Percentiles rank a stretch among this genome's conserved stretches.
Evolutionary conservation across 495 filamentous ascomycete species (phyloP).

Genomic region (Aspergillus funiculosus): DNA sequence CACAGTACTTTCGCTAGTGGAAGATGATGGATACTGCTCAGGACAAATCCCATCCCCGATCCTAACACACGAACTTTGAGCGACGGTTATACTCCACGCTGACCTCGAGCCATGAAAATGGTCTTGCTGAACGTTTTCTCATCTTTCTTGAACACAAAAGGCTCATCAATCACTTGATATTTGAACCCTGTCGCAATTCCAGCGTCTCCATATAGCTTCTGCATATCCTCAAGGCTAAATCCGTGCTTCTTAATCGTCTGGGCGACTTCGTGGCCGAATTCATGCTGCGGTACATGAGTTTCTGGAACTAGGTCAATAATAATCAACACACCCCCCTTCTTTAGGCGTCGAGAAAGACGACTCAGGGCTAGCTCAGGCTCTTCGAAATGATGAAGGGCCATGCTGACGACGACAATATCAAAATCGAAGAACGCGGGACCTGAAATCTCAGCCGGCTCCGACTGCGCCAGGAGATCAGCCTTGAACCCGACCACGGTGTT

Average conservation of each 20-base stretch:
- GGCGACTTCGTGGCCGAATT: constrained; percentile 24
- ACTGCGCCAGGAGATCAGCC: constrained; percentile 50
- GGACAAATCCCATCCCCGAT: too few relatives aligned
- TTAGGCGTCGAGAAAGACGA: constrained; percentile 53
- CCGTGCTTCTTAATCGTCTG: constrained; percentile 53
- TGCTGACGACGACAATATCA: constrained; percentile 58
- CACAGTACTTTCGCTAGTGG: too few relatives aligned
- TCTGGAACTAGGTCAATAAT: constrained; percentile 58
- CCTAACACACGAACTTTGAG: too few relatives aligned
- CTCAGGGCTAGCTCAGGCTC: constrained; percentile 50
- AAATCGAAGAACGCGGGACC: constrained; percentile 51
- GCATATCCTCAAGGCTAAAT: constrained; percentile 48
- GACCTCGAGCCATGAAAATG: constrained; percentile 34
- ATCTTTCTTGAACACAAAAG: constrained; percentile 25
- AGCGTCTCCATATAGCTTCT: constrained; percentile 46
- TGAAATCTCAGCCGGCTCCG: constrained; percentile 34
- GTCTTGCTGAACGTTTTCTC: constrained; percentile 26
- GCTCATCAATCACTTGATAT: constrained; percentile 29
- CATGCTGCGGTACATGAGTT: constrained; percentile 19
- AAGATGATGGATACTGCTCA: too few relatives aligned
- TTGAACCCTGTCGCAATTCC: constrained; percentile 44
- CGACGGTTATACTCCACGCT: too few relatives aligned
- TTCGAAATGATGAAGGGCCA: constrained; percentile 70
- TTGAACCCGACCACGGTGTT: constrained; percentile 52
- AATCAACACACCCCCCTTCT: constrained; percentile 56